Percentiles rank a stretch among this genome's conserved stretches.
phyloP scores from a whole-genome alignment of 306 rosid species.

The Lupinus albus region DNA sequence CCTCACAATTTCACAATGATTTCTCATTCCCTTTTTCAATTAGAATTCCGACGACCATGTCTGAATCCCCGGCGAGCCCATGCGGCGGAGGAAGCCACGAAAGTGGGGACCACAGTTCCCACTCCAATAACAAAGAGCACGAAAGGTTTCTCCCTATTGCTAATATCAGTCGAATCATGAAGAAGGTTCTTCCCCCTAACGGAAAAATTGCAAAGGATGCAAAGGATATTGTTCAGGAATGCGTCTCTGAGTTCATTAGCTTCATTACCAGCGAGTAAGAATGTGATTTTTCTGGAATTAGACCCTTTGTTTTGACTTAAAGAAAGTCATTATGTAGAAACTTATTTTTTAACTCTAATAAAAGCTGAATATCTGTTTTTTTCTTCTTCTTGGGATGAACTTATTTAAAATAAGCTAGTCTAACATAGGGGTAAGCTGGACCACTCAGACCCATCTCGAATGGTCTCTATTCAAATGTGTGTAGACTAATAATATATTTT shows the following conservation, averaged over 20 bases:
- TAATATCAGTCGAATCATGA: conserved; percentile 83
- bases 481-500: too few species aligned
- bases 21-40: not conserved
- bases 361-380: too few species aligned
- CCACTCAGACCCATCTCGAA: too few species aligned
- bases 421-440: too few species aligned
- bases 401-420: too few species aligned
- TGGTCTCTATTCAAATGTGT: too few species aligned
- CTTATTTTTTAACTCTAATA: too few species aligned
- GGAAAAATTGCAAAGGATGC: conserved; percentile 92
- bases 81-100: conserved; percentile 73
- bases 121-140: conserved; percentile 73
- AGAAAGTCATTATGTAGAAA: too few species aligned
- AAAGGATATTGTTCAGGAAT: conserved; percentile 84
- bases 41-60: conserved; percentile 64
- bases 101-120: conserved; percentile 86
- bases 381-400: too few species aligned
- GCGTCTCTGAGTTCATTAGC: conserved; percentile 92
- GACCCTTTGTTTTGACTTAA: too few species aligned
- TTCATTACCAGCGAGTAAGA: conserved; percentile 86
- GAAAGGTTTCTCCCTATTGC: conserved; percentile 85
- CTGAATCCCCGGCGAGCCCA: conserved; percentile 78
- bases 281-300: not conserved
- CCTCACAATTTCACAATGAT: conserved; percentile 35
- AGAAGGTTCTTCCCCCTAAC: conserved; percentile 88